Evolutionary conservation across 495 filamentous ascomycete genomes (phyloP), one percentile per base, ranked within the genome.

Genomic region (Aspergillus campestris): DNA sequence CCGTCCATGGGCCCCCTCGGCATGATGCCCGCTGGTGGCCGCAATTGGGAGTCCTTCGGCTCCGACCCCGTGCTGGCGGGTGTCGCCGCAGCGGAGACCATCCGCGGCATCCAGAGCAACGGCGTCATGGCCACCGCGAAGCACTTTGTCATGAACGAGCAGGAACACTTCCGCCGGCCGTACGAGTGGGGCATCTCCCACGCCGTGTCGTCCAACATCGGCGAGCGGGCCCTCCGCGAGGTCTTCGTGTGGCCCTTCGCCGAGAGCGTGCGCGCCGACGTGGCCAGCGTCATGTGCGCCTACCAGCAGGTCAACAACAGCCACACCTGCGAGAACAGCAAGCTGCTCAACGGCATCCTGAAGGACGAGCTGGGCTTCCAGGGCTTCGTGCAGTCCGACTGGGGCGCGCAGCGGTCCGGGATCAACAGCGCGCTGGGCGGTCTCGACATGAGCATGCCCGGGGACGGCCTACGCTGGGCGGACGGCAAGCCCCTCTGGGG

Each of bases 331-430:
- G 83, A 86, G 15, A 97, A 96, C 64, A 91, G 86, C 62, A 92
- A 94, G 61, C 65, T 94, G 7, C 62, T 97, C 41, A 97, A 95
- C 58, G 88, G 90, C 2, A 78, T 95, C n/a, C 67, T 97, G 6
- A 94, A 94, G 58, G 90, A 95, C 54, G 91, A 97, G 60, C 67
- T 95, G 7, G 90, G 89, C 7, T 97, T 97, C 59, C 90, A 95
- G 51, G 91, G 91, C 0, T 96, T 94, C 39, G 84, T 97, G 1
- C 85, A 91, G 70, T 86, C 81, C 6, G 91, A 97, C 61, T 97
- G 91, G 91, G 75, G 94, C 5, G 91, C 89, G 6, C 89, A 95
- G 59, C 76, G 86, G 29, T 82, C 81, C 18, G 89, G 90, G 18
- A 84, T 95, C 0, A 77, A 76, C 11, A 84, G 80, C 49, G 84